Evolutionary conservation across 768 basidiomycete genomes (phyloP).

Genomic region (Hirschioporus abietinus): DNA sequence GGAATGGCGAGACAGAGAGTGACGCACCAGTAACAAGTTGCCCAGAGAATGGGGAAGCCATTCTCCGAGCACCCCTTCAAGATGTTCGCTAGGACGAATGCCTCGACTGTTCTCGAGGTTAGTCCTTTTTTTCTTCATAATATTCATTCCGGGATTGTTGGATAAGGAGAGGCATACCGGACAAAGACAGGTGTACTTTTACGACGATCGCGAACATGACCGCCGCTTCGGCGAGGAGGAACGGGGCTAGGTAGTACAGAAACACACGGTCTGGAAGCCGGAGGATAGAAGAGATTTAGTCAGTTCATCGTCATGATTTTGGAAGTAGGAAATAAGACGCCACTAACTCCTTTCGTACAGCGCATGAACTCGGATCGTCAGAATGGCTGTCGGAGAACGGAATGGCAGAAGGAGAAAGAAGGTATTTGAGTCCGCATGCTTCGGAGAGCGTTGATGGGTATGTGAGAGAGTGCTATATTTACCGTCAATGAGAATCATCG

Average conservation of each 20-base stretch:
- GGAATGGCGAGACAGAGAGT: background rate
- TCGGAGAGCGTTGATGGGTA: background rate
- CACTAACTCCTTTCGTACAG: background rate
- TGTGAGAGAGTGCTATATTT: background rate
- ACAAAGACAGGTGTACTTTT: background rate
- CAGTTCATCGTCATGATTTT: background rate
- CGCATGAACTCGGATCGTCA: background rate
- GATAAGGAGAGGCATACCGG: background rate
- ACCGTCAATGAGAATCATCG: background rate
- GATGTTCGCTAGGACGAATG: background rate
- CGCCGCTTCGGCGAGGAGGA: background rate
- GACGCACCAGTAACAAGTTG: background rate
- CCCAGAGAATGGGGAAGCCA: background rate
- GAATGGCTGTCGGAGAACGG: background rate
- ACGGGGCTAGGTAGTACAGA: background rate
- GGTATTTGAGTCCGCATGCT: background rate
- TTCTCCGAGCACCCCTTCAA: background rate
- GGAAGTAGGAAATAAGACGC: background rate
- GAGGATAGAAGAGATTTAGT: background rate
- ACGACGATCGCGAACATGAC: background rate
- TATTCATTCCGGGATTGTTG: too few relatives aligned
- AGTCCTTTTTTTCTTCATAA: too few relatives aligned
- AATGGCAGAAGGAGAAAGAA: background rate
- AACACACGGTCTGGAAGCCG: background rate
- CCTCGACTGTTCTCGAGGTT: background rate